Percentiles rank a stretch among this genome's conserved stretches.
Conservation (phyloP, 768 basidiomycete species). For the Russula earlei region DNA sequence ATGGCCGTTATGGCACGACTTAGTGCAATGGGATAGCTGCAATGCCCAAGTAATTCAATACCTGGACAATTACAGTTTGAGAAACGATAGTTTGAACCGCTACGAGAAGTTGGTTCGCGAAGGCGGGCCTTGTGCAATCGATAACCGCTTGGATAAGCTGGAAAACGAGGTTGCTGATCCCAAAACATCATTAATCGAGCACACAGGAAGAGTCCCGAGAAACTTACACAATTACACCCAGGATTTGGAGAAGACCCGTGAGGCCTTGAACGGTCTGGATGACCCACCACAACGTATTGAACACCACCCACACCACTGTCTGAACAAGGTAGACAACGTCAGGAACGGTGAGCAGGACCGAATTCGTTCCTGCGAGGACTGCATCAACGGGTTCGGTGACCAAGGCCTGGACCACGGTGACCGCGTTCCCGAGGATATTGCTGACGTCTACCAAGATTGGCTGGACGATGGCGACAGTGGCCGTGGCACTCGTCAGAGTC, state of each 20-base stretch:
- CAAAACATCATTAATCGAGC: neutral
- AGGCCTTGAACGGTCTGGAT: neutral
- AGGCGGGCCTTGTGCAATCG: neutral
- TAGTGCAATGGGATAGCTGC: neutral
- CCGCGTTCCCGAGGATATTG: constrained; percentile 20
- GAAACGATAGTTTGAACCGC: neutral
- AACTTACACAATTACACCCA: neutral
- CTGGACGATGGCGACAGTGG: constrained; percentile 20
- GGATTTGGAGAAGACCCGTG: neutral
- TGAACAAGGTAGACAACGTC: constrained; percentile 18
- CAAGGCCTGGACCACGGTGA: constrained; percentile 24
- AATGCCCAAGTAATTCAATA: neutral
- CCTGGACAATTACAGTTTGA: neutral
- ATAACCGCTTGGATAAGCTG: neutral
- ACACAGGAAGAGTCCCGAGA: neutral
- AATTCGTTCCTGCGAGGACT: constrained; percentile 24
- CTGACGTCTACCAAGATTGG: constrained; percentile 23
- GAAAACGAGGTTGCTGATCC: neutral
- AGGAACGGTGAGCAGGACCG: constrained; percentile 23
- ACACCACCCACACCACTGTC: neutral
- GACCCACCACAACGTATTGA: neutral
- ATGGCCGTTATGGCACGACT: neutral
- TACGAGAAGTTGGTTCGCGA: neutral
- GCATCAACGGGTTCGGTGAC: constrained; percentile 19
- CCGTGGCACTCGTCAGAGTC: constrained; percentile 23